phyloP scores from a whole-genome alignment of 129 eudicot species.

The Chrysanthemum makinoi region DNA sequence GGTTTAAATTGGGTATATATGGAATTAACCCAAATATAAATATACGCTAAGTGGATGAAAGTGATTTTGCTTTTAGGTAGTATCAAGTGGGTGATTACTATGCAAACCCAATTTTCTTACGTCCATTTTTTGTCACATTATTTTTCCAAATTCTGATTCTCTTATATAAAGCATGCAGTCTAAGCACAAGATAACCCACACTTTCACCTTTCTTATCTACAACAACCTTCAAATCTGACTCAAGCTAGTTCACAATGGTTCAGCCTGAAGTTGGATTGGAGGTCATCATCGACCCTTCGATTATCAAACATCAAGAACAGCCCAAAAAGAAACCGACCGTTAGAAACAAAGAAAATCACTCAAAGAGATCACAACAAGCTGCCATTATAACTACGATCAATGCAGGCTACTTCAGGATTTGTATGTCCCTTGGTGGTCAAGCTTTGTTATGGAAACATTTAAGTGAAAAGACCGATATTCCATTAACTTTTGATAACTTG shows the following conservation, averaged over 20 bases:
- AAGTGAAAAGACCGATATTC: constrained; percentile 19
- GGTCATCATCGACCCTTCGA: constrained; percentile 19
- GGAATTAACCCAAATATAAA: too few species aligned
- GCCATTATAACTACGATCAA: constrained; percentile 34
- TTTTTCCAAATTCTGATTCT: not conserved
- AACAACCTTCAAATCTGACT: too few species aligned
- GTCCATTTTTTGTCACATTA: constrained; percentile 36
- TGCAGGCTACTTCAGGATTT: constrained; percentile 67
- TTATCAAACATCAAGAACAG: constrained; percentile 19
- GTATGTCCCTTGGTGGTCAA: constrained; percentile 57
- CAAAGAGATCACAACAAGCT: constrained; percentile 12
- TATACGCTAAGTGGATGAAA: constrained; percentile 26
- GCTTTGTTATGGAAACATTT: constrained; percentile 60
- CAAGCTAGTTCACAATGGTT: constrained; percentile 16
- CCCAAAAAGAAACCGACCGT: constrained; percentile 11
- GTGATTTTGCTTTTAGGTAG: constrained; percentile 25
- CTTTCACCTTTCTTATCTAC: too few species aligned
- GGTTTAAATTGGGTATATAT: too few species aligned
- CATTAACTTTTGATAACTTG: constrained; percentile 25
- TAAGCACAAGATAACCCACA: not conserved
- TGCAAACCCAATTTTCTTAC: constrained; percentile 32
- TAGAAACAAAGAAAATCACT: not conserved
- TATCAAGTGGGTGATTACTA: constrained; percentile 25
- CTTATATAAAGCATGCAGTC: constrained; percentile 27
- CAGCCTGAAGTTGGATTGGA: constrained; percentile 35